These are phyloP conservation scores for Penicillium atrosanguineum DNA, from an alignment of 495 filamentous ascomycete species.

Conservation along the genomic window DNA sequence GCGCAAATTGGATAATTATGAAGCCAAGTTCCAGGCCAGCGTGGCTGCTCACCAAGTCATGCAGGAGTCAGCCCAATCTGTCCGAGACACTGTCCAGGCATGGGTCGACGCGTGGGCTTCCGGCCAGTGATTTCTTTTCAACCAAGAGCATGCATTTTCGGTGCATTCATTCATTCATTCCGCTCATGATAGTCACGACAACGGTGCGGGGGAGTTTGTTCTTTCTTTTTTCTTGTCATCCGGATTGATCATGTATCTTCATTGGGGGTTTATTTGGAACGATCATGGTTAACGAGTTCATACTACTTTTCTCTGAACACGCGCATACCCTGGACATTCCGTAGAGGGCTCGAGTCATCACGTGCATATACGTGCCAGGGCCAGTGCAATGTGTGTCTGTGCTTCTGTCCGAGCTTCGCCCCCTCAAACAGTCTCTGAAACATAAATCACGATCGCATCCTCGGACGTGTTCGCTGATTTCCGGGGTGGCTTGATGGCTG, in stretches of 20 bases:
- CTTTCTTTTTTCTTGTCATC: neutral
- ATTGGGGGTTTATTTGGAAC: neutral
- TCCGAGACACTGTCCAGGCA: neutral
- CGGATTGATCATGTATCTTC: neutral
- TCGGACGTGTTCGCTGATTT: neutral
- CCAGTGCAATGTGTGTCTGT: neutral
- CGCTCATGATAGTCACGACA: neutral
- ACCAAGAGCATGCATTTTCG: neutral
- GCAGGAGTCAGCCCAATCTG: constrained; percentile 11
- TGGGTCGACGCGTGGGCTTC: neutral
- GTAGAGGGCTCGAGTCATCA: neutral
- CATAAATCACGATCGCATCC: neutral
- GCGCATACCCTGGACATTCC: neutral
- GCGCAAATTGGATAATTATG: constrained; percentile 12
- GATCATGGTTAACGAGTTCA: neutral
- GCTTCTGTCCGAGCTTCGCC: neutral
- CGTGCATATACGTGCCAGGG: neutral
- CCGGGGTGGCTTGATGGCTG: neutral
- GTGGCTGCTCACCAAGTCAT: constrained; percentile 8
- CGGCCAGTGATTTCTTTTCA: neutral
- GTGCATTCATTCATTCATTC: neutral
- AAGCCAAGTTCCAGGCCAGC: constrained; percentile 5
- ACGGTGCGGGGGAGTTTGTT: neutral
- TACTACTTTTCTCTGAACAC: neutral
- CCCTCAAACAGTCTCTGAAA: neutral